These are phyloP conservation scores for Cyathus striatus DNA, from an alignment of 768 basidiomycete species.

Conservation along the genomic window DNA sequence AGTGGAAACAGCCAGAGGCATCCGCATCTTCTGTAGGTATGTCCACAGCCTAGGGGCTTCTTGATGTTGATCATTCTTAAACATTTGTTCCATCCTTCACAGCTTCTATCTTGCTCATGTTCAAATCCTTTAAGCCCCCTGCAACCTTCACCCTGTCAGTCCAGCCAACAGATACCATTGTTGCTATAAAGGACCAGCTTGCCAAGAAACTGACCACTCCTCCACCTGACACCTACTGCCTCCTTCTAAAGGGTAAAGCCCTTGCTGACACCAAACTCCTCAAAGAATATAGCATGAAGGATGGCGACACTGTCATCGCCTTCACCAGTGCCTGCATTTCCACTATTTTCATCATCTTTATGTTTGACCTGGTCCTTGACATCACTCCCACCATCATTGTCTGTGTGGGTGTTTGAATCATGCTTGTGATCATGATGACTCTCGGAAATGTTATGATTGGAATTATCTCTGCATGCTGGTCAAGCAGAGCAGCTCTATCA, in stretches of 20 bases:
- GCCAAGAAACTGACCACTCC: conserved; percentile 65
- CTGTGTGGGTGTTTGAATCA: too few species aligned
- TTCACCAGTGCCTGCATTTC: conserved; percentile 78
- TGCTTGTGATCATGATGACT: too few species aligned
- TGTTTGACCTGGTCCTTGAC: too few species aligned
- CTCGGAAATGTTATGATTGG: too few species aligned
- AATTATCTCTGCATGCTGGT: too few species aligned
- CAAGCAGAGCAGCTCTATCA: too few species aligned
- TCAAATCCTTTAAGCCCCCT: conserved; percentile 92
- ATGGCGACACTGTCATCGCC: conserved; percentile 79
- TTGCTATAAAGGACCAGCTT: conserved; percentile 73
- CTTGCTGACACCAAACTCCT: conserved; percentile 85
- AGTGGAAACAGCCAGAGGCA: conserved; percentile 32
- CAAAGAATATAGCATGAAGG: conserved; percentile 82
- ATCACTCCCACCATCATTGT: too few species aligned
- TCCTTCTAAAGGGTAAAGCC: conserved; percentile 92
- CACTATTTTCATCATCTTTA: too few species aligned
- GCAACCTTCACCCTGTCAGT: conserved; percentile 68
- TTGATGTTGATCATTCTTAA: too few species aligned
- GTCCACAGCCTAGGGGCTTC: conserved; percentile 6
- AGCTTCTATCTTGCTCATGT: conserved; percentile 61
- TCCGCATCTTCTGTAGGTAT: conserved; percentile 26
- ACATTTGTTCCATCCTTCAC: conserved; percentile 10
- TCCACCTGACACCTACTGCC: conserved; percentile 73
- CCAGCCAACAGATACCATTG: conserved; percentile 76